phyloP scores from a whole-genome alignment of 1,139 yeast species.

The Hanseniaspora gamundiae region DNA sequence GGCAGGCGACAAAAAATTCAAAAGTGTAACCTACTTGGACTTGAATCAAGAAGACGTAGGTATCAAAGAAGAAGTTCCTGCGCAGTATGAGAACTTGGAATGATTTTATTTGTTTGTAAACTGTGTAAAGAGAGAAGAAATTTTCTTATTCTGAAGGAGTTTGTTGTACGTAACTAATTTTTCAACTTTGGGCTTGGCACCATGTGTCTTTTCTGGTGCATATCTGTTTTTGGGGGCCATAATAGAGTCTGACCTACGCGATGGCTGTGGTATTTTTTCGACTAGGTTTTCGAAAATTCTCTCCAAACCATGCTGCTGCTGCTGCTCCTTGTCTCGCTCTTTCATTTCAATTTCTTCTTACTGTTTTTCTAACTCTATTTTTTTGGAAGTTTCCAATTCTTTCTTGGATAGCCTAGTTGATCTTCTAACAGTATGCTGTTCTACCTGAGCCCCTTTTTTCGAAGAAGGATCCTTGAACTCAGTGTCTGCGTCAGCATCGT shows the following conservation, averaged over 20 bases:
- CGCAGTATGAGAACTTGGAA: slow-evolving; percentile 15
- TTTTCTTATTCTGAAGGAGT: slow-evolving; percentile 1
- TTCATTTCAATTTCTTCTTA: not conserved
- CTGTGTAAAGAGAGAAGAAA: not conserved
- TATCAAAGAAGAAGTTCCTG: slow-evolving; percentile 24
- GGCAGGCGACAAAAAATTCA: slow-evolving; percentile 22
- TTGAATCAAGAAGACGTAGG: slow-evolving; percentile 50
- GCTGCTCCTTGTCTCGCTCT: slow-evolving; percentile 4
- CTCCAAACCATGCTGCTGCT: slow-evolving; percentile 9
- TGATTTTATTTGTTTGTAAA: slow-evolving; percentile 1
- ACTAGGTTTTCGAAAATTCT: slow-evolving; percentile 21
- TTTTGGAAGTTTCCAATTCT: slow-evolving; percentile 8
- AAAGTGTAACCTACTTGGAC: slow-evolving; percentile 50
- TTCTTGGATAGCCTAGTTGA: slow-evolving; percentile 18
- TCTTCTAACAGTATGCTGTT: slow-evolving; percentile 11
- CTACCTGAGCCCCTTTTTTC: not conserved
- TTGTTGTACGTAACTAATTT: slow-evolving; percentile 5
- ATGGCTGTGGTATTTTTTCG: slow-evolving; percentile 19
- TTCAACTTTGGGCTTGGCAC: slow-evolving; percentile 17
- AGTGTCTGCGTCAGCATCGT: not conserved
- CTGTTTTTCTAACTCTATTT: slow-evolving; percentile 1
- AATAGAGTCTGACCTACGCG: slow-evolving; percentile 25
- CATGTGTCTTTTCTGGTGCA: slow-evolving; percentile 23
- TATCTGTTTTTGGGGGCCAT: slow-evolving; percentile 21
- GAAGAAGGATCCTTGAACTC: slow-evolving; percentile 4